Base-by-base conservation (phyloP, 805 yeast species). In the Yamadazyma philogaea region DNA sequence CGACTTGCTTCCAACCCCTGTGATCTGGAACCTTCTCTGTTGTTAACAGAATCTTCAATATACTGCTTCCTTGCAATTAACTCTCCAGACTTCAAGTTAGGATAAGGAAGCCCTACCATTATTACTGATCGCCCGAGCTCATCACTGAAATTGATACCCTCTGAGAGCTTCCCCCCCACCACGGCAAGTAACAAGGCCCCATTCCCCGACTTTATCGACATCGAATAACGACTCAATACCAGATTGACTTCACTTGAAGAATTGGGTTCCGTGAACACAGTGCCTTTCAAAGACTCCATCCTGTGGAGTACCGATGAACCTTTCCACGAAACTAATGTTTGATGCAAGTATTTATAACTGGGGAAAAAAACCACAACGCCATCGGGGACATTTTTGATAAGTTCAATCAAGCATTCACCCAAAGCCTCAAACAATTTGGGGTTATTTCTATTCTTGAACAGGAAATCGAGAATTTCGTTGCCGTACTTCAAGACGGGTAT, bases 161-260 rank as follows among this genome's bases (percentile, higher is more conserved):
- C 98, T 0, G 96, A 87, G 64, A 90, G 71, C 55, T 84, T 84
- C 0, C 97, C 98, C 1, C 96, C 96, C 12, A 91, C 95, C 1
- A 91, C 96, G 0, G 96, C 81, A 21, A 91, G 67, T 4, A 90
- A 60, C 1, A 85, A 52, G 0, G 95, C 90, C 1, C 93, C 91
- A 4, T 56, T 49, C 0, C 36, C 42, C 2, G 54, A 49, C 2
- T 44, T 39, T 8, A 82, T 70, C 0, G 66, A 55, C 1, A 61
- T 52, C 1, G 81, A 61, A 52, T 84, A 90, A 3, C 72, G 76
- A 1, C 59, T 47, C 12, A 89, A 60, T 0, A 78, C 64, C 18
- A 59, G 59, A 2, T 72, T 78, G 0, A 78, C 75, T 2, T 71
- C 63, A 7, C 60, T 50, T 0, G 70, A 55, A 10, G 63, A 63